These are phyloP conservation scores for Calonectria hongkongensis DNA, from an alignment of 2,329 filamentous ascomycete genomes.

Conservation along the genomic window DNA sequence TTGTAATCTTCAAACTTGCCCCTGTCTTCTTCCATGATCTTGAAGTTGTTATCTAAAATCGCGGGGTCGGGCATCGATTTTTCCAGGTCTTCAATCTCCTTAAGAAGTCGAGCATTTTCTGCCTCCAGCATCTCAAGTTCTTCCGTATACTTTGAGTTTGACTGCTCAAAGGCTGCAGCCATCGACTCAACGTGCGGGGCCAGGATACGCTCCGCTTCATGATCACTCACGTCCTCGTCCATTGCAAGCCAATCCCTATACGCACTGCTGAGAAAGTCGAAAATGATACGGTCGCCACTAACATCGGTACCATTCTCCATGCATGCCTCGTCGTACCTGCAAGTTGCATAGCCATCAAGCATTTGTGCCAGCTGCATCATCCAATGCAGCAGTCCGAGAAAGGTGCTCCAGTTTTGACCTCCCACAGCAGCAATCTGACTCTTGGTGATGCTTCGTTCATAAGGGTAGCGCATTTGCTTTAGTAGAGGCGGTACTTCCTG, in stretches of 20 bases:
- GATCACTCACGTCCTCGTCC: slow-evolving; percentile 90
- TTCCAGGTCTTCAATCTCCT: slow-evolving; percentile 92
- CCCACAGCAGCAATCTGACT: slow-evolving; percentile 96
- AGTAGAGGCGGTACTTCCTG: slow-evolving; percentile 94
- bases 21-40: slow-evolving; percentile 95
- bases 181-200: slow-evolving; percentile 90
- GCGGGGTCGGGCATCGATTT: slow-evolving; percentile 89
- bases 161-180: slow-evolving; percentile 89
- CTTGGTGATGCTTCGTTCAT: slow-evolving; percentile 96
- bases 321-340: slow-evolving; percentile 93
- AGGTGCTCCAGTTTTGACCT: slow-evolving; percentile 97
- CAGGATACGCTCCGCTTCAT: slow-evolving; percentile 86
- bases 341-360: slow-evolving; percentile 87
- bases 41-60: slow-evolving; percentile 90
- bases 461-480: slow-evolving; percentile 95
- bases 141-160: slow-evolving; percentile 88
- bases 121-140: slow-evolving; percentile 91
- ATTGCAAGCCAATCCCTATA: slow-evolving; percentile 96
- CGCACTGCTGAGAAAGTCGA: slow-evolving; percentile 90
- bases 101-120: slow-evolving; percentile 86
- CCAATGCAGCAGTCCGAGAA: slow-evolving; percentile 96
- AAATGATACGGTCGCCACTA: slow-evolving; percentile 92
- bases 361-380: slow-evolving; percentile 99
- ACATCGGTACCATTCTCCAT: slow-evolving; percentile 92
- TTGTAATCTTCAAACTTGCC: slow-evolving; percentile 98